Conservation (phyloP, 2,329 filamentous ascomycete species). For the Sphaerulina vaccinii region DNA sequence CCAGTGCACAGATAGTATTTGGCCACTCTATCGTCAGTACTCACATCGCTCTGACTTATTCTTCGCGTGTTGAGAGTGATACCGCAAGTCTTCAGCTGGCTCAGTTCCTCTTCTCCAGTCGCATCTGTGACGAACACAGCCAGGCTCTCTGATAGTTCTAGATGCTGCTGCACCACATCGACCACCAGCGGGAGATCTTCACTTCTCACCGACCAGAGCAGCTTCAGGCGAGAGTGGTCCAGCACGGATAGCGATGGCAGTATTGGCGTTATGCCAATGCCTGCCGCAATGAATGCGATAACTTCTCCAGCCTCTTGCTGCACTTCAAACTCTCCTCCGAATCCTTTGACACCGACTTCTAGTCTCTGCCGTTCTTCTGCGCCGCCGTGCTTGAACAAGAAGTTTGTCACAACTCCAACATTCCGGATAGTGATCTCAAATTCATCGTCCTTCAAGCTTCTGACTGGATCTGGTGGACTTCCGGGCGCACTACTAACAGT, state of each 20-base stretch:
- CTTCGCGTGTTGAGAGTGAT: constrained; percentile 46
- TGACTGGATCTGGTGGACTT: constrained; percentile 28
- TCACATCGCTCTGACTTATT: constrained; percentile 49
- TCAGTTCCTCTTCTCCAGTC: constrained; percentile 20
- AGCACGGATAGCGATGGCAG: constrained; percentile 51
- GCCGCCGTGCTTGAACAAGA: constrained; percentile 54
- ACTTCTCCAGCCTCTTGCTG: constrained; percentile 41
- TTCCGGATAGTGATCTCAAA: constrained; percentile 72
- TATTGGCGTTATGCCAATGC: constrained; percentile 80
- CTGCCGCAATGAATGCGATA: constrained; percentile 67
- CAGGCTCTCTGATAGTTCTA: constrained; percentile 53
- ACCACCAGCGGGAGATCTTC: constrained; percentile 63
- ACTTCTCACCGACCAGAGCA: constrained; percentile 67
- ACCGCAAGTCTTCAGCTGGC: constrained; percentile 40
- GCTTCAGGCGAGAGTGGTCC: constrained; percentile 46
- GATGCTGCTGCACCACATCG: constrained; percentile 57
- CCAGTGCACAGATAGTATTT: constrained; percentile 63
- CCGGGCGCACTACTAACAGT: constrained; percentile 67
- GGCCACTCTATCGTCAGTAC: constrained; percentile 35
- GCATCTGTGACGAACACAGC: constrained; percentile 63
- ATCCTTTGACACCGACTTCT: constrained; percentile 67
- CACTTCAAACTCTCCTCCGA: constrained; percentile 63
- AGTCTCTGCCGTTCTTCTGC: constrained; percentile 42
- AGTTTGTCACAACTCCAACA: constrained; percentile 66
- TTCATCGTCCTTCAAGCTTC: constrained; percentile 41